phyloP scores from a whole-genome alignment of 1,284 basidiomycete species.

The Lignosus rhinocerotis region DNA sequence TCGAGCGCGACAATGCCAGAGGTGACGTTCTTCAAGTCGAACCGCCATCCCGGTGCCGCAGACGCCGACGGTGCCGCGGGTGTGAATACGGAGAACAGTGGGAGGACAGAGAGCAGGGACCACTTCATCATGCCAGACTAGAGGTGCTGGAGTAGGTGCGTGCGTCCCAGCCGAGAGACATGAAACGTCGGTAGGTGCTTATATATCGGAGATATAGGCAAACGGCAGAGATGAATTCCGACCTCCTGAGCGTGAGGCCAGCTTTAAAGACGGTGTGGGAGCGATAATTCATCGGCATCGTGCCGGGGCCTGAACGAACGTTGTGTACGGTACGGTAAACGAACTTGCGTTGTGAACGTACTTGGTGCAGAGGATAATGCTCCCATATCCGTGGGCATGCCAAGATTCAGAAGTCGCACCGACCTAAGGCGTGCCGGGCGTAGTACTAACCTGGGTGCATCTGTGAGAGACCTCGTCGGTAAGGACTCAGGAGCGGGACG shows the following conservation, averaged over 20 bases:
- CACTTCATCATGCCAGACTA: constrained; percentile 12
- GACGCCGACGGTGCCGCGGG: constrained; percentile 16
- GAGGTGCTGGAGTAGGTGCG: not conserved
- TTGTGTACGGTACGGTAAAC: not conserved
- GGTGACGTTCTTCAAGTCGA: constrained; percentile 36
- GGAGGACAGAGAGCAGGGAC: constrained; percentile 9
- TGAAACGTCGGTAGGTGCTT: constrained; percentile 1
- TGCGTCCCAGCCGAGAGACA: constrained; percentile 1
- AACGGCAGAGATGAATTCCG: not conserved
- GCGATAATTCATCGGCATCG: constrained; percentile 1
- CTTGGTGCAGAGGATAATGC: not conserved
- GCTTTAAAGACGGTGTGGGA: constrained; percentile 7
- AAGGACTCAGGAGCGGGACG: not conserved
- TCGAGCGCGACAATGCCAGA: constrained; percentile 53
- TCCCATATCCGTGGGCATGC: constrained; percentile 7
- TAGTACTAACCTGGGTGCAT: not conserved
- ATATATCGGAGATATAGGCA: not conserved
- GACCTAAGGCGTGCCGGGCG: not conserved
- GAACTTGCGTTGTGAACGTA: constrained; percentile 5
- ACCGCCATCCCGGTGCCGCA: constrained; percentile 24
- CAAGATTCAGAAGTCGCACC: not conserved
- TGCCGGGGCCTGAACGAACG: not conserved
- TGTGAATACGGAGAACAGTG: constrained; percentile 2
- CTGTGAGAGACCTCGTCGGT: not conserved
- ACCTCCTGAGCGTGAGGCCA: constrained; percentile 3